These are phyloP conservation scores for Zygosaccharomyces pseudobailii DNA, from an alignment of 1,139 yeast species.

Conservation along the genomic window DNA sequence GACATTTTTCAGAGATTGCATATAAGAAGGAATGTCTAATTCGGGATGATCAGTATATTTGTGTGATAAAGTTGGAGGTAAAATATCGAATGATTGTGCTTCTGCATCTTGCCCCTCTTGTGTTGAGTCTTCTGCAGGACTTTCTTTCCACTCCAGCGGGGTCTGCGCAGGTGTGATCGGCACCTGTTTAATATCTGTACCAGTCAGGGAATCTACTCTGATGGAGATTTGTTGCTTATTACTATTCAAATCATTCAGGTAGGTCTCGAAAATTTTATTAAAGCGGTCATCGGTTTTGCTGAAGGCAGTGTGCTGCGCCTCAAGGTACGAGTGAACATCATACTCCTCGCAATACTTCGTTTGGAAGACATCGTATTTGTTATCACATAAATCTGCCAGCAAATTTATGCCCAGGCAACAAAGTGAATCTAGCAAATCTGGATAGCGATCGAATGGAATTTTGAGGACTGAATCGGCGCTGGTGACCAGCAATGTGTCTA, in stretches of 20 bases:
- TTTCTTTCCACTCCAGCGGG: constrained; percentile 12
- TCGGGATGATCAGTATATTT: constrained; percentile 10
- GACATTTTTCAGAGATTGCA: constrained; percentile 50
- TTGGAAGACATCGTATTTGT: constrained; percentile 1
- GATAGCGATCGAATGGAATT: constrained; percentile 60
- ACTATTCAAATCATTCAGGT: constrained; percentile 30
- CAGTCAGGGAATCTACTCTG: constrained; percentile 68
- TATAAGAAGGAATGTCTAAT: constrained; percentile 41
- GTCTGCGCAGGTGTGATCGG: constrained; percentile 35
- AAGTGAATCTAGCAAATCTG: constrained; percentile 59
- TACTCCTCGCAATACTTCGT: constrained; percentile 19
- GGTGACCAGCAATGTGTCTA: constrained; percentile 75
- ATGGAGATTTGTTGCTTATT: constrained; percentile 28
- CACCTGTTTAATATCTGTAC: constrained; percentile 39
- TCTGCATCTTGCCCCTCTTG: not conserved
- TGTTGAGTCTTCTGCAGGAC: constrained; percentile 17
- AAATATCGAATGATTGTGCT: constrained; percentile 17
- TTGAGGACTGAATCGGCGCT: constrained; percentile 71
- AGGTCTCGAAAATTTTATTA: constrained; percentile 53
- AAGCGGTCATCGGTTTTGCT: constrained; percentile 35
- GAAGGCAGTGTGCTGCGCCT: constrained; percentile 11
- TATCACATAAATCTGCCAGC: constrained; percentile 39
- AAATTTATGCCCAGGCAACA: constrained; percentile 50
- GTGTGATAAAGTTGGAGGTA: constrained; percentile 24
- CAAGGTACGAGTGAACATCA: constrained; percentile 16